phyloP scores from a whole-genome alignment of 805 yeast species.

The Ogataea nitratoaversa region DNA sequence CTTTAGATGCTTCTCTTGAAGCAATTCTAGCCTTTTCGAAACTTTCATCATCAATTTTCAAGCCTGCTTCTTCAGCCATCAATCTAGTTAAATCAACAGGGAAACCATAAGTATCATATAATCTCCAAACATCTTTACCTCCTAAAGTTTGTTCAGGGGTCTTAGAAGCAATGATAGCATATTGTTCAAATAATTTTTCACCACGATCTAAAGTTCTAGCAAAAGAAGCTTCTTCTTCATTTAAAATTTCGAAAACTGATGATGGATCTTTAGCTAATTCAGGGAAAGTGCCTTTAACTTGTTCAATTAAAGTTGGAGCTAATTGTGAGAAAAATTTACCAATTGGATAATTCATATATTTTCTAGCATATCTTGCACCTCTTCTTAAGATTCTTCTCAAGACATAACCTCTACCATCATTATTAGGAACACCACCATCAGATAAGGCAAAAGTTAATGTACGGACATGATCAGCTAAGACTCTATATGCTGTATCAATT shows the following conservation, averaged over 20 bases:
- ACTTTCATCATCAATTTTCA: conserved; percentile 86
- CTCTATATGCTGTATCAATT: conserved; percentile 96
- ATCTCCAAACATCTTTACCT: conserved; percentile 97
- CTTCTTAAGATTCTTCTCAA: conserved; percentile 95
- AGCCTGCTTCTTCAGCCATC: conserved; percentile 98
- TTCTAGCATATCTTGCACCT: conserved; percentile 95
- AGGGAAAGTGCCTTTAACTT: conserved; percentile 86
- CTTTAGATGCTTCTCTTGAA: conserved; percentile 93
- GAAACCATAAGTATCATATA: conserved; percentile 98
- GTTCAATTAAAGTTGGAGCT: conserved; percentile 89
- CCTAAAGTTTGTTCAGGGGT: conserved; percentile 71
- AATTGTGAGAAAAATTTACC: conserved; percentile 90
- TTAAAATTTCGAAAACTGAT: conserved; percentile 81
- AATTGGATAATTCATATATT: conserved; percentile 92
- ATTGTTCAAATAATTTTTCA: conserved; percentile 91
- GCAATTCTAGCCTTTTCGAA: conserved; percentile 87
- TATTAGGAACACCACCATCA: conserved; percentile 99
- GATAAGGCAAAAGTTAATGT: conserved; percentile 93
- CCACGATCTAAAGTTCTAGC: conserved; percentile 97
- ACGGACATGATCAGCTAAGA: conserved; percentile 96
- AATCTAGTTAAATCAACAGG: conserved; percentile 96
- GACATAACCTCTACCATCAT: conserved; percentile 98
- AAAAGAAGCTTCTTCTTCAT: conserved; percentile 94
- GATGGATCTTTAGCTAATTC: conserved; percentile 71
- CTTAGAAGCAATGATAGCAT: conserved; percentile 77